Evolutionary conservation across 163 green algal genomes (phyloP).

Genomic region (Scenedesmus sp.): DNA sequence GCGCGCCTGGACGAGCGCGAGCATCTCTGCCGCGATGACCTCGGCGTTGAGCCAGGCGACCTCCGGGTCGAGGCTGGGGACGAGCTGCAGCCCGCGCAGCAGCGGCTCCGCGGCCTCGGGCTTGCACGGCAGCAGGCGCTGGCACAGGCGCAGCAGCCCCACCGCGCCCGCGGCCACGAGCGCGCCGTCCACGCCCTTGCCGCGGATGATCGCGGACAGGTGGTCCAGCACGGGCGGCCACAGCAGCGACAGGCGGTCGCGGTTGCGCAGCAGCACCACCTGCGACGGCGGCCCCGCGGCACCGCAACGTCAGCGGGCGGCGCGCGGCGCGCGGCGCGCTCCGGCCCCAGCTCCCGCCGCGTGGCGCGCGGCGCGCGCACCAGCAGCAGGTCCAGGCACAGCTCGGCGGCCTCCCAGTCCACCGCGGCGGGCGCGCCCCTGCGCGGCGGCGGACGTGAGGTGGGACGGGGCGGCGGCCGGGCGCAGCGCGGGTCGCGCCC

Average conservation of each 20-base stretch:
- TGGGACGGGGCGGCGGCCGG: no score
- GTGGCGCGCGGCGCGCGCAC: conserved; percentile 1
- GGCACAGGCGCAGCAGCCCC: conserved; percentile 87
- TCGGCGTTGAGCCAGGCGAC: conserved; percentile 74
- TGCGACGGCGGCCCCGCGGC: no score
- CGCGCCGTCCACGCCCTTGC: conserved; percentile 46
- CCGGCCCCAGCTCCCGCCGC: no score
- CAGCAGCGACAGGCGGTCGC: conserved; percentile 76
- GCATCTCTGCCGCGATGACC: conserved; percentile 77
- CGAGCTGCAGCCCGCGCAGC: conserved; percentile 77
- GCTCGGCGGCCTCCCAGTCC: conserved; percentile 80
- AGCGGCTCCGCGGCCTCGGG: conserved; percentile 86
- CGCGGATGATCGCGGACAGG: conserved; percentile 48
- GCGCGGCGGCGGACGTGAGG: no score
- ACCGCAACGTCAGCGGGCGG: no score
- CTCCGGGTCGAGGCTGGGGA: conserved; percentile 71
- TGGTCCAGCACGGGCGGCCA: conserved; percentile 65
- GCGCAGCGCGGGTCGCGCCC: no score
- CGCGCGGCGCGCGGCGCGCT: no score
- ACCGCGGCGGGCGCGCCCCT: conserved; percentile 55
- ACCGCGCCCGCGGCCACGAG: conserved; percentile 84
- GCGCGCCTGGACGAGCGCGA: conserved; percentile 68
- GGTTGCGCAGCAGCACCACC: conserved; percentile 88
- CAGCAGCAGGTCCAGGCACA: conserved; percentile 93
- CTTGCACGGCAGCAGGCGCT: conserved; percentile 92